Percentiles rank a stretch among this genome's conserved stretches.
Conservation (phyloP, 306 rosid species). For the Potentilla sterilis region DNA sequence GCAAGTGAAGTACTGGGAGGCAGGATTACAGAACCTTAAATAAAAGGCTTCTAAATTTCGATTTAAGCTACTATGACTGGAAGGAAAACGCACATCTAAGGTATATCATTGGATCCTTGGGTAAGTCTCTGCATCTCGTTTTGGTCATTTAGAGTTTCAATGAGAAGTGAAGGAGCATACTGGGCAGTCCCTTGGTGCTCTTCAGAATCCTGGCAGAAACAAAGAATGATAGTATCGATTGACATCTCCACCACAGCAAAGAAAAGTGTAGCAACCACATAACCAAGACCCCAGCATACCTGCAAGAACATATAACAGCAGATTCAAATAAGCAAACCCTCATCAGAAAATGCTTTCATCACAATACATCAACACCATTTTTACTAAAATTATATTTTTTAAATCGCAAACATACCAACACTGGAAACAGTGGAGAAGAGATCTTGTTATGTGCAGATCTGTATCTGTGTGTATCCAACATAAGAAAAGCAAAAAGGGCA, state of each 20-base stretch:
- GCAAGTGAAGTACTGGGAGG: slow-evolving; percentile 5
- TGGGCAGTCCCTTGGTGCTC: slow-evolving; percentile 98
- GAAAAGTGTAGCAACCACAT: slow-evolving; percentile 88
- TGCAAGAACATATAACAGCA: slow-evolving; percentile 28
- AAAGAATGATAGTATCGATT: slow-evolving; percentile 85
- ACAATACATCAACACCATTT: background rate
- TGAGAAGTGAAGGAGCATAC: slow-evolving; percentile 93
- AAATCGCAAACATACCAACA: slow-evolving; percentile 56
- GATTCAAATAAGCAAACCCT: background rate
- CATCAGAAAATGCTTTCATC: slow-evolving; percentile 5
- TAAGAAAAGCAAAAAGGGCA: slow-evolving; percentile 85
- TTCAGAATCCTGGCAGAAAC: slow-evolving; percentile 95
- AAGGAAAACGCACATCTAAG: slow-evolving; percentile 12
- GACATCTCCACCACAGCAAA: slow-evolving; percentile 98
- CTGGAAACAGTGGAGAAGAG: slow-evolving; percentile 95
- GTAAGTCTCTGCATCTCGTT: slow-evolving; percentile 92
- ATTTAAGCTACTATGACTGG: background rate
- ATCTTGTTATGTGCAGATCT: slow-evolving; percentile 78
- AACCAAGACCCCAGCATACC: slow-evolving; percentile 95
- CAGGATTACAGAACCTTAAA: slow-evolving; percentile 29
- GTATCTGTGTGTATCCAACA: slow-evolving; percentile 85
- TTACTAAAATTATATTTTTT: background rate
- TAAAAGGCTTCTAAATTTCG: slow-evolving; percentile 26
- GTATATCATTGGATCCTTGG: slow-evolving; percentile 45
- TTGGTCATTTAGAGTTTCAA: slow-evolving; percentile 81